Evolutionary conservation across 345 rosid species (phyloP).

Genomic region (Abelmoschus esculentus): DNA sequence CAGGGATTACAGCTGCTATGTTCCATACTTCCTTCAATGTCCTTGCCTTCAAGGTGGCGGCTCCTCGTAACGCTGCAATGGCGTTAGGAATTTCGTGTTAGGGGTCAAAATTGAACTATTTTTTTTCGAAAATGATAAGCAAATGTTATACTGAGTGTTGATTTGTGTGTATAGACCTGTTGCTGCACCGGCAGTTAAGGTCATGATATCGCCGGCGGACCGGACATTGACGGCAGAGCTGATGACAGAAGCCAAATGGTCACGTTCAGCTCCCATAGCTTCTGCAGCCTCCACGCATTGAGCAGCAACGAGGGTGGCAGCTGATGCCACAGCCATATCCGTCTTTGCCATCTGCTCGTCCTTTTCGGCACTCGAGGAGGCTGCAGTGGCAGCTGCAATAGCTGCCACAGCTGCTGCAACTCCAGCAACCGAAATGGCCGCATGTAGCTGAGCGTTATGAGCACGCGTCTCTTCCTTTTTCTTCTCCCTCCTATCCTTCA

Average conservation of each 20-base stretch:
- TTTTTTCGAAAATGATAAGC: background rate
- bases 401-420: conserved; percentile 91
- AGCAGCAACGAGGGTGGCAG: conserved; percentile 77
- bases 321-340: conserved; percentile 80
- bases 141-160: too few species aligned
- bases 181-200: conserved; percentile 84
- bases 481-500: conserved; percentile 78
- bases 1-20: conserved; percentile 83
- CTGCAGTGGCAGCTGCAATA: conserved; percentile 70
- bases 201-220: conserved; percentile 75
- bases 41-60: conserved; percentile 78
- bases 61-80: conserved; percentile 67
- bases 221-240: conserved; percentile 80
- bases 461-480: conserved; percentile 75
- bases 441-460: conserved; percentile 80
- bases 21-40: conserved; percentile 90
- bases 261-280: conserved; percentile 84
- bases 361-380: conserved; percentile 49
- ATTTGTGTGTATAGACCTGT: conserved; percentile 35
- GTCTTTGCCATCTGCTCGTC: conserved; percentile 75
- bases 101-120: background rate
- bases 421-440: conserved; percentile 69
- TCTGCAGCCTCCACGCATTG: conserved; percentile 92
- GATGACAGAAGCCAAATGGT: conserved; percentile 64
- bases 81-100: too few species aligned